Base-by-base conservation (phyloP, 1,284 basidiomycete genomes). In the Wolfiporia cocos region DNA sequence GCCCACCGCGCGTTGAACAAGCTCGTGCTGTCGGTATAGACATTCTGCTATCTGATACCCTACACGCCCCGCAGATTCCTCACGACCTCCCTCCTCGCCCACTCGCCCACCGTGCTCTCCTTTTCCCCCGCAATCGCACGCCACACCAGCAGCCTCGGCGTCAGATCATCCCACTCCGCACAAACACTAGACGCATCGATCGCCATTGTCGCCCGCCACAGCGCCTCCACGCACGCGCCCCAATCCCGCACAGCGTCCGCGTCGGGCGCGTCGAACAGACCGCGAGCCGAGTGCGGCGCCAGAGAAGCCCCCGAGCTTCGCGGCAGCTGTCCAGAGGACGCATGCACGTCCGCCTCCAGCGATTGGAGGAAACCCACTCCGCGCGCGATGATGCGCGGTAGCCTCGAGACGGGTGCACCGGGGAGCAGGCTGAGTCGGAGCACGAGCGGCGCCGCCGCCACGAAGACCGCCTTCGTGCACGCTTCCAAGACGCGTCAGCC, bases 171-270 rank as follows among this genome's bases (percentile, higher is more conserved):
- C 81, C 82, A 86, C 4, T 63, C 59, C 0, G 39, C 33, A 4
- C 53, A 48, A n/a, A n/a, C n/a, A n/a, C n/a, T n/a, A 37, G 57
- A 66, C 10, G 48, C 42, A 0, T 65, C 55, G 3, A 69, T 42
- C 0, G 56, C 52, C 75, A 84, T 78, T 9, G 69, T 59, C 0
- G 69, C 64, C 19, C 72, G 67, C 79, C 81, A 87, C 3, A 89
- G 66, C 6, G 55, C 54, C 49, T 82, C 76, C 1, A 84, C 71
- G 5, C 63, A 63, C 30, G 53, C 57, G 1, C 75, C 76, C 81
- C 85, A 88, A 2, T 60, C 46, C 15, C 56, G 45, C 6, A 71
- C 49, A 0, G 53, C 39, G 39, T 61, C 50, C 15, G 52, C 34
- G 7, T 49, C 38, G 5, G 54, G 51, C 3, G 52, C 37, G 10